These are phyloP conservation scores for Fusarium annulatum DNA, from an alignment of 2,329 filamentous ascomycete species.

Conservation along the genomic window DNA sequence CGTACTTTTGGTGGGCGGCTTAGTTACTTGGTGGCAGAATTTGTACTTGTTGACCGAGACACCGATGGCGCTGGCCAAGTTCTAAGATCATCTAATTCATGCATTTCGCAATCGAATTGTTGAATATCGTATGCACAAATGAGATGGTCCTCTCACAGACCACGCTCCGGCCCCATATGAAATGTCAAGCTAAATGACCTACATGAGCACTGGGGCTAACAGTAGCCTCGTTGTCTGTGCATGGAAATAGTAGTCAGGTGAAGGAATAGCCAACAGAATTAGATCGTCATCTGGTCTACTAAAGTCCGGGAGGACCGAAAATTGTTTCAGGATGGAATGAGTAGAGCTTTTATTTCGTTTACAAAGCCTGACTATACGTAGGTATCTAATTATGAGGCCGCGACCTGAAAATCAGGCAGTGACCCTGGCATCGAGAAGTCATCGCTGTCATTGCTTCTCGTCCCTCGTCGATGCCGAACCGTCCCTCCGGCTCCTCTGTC, in stretches of 20 bases:
- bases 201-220: constrained; percentile 5
- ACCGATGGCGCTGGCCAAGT: constrained; percentile 45
- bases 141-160: constrained; percentile 16
- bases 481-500: constrained; percentile 50
- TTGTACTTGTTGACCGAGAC: constrained; percentile 78
- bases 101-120: not conserved
- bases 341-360: constrained; percentile 12
- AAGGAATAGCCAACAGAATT: not conserved
- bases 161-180: constrained; percentile 1
- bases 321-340: not conserved
- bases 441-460: constrained; percentile 51
- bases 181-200: constrained; percentile 10
- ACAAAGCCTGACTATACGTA: not conserved
- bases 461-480: constrained; percentile 54
- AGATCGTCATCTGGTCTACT: not conserved
- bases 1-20: constrained; percentile 76
- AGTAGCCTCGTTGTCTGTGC: constrained; percentile 19
- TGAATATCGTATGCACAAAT: constrained; percentile 21
- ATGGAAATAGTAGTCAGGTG: not conserved
- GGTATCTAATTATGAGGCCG: constrained; percentile 35
- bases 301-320: not conserved
- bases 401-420: constrained; percentile 54
- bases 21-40: constrained; percentile 74
- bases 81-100: constrained; percentile 41
- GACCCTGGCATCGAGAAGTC: constrained; percentile 61